Percentiles rank a stretch among this genome's conserved stretches.
Evolutionary conservation across 768 basidiomycete species (phyloP).

Genomic region (Hypholoma fasciculare): DNA sequence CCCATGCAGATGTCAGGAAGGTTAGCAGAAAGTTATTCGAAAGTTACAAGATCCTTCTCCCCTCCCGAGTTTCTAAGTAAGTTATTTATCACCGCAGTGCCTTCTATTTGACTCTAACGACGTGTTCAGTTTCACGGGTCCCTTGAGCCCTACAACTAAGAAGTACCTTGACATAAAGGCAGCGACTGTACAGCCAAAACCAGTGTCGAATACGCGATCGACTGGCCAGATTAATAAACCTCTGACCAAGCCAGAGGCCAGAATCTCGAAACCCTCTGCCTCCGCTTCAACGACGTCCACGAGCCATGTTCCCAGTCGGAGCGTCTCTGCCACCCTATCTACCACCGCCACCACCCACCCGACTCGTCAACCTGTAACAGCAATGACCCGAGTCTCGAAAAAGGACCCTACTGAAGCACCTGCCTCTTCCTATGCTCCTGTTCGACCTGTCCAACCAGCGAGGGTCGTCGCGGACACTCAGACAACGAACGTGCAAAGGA

Average conservation of each 20-base stretch:
- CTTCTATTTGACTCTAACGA: neutral
- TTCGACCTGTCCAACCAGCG: slow-evolving; percentile 23
- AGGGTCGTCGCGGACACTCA: slow-evolving; percentile 5
- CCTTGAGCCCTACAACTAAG: slow-evolving; percentile 73
- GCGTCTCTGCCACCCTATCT: slow-evolving; percentile 24
- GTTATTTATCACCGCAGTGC: slow-evolving; percentile 1
- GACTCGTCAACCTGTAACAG: slow-evolving; percentile 13
- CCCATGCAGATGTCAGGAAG: slow-evolving; percentile 75
- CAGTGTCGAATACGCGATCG: slow-evolving; percentile 17
- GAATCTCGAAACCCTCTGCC: slow-evolving; percentile 23
- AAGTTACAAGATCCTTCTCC: slow-evolving; percentile 71
- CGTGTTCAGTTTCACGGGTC: slow-evolving; percentile 60
- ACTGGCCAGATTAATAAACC: neutral
- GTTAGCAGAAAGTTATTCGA: slow-evolving; percentile 71
- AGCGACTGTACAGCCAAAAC: slow-evolving; percentile 17
- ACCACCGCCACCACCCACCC: slow-evolving; percentile 13
- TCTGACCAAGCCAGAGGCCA: slow-evolving; percentile 9
- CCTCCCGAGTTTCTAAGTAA: slow-evolving; percentile 66
- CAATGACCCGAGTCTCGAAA: slow-evolving; percentile 20
- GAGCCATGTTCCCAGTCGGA: slow-evolving; percentile 14
- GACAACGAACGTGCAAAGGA: slow-evolving; percentile 7
- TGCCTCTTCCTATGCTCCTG: slow-evolving; percentile 27
- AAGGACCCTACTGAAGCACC: slow-evolving; percentile 17
- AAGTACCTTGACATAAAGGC: slow-evolving; percentile 67
- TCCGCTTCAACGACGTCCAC: slow-evolving; percentile 19